Conservation (phyloP, 805 yeast species). For the Lachancea fermentati region DNA sequence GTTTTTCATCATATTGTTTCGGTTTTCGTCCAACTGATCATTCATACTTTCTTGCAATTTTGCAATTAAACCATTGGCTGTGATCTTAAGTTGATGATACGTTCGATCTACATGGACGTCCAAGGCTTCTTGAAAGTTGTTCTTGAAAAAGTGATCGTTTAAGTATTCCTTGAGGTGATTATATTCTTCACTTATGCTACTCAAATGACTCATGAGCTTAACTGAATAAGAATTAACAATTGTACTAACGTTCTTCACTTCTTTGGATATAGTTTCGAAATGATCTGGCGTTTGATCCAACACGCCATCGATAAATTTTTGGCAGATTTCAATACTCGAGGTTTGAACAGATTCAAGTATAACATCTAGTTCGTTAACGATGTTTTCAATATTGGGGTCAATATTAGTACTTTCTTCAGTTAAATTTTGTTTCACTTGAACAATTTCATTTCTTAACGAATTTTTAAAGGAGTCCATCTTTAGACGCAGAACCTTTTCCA, state of each 20-base stretch:
- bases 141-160: slow-evolving; percentile 27
- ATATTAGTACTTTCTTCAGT: slow-evolving; percentile 11
- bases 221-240: slow-evolving; percentile 17
- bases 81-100: slow-evolving; percentile 19
- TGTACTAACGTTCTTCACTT: slow-evolving; percentile 16
- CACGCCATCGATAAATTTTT: slow-evolving; percentile 21
- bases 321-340: slow-evolving; percentile 20
- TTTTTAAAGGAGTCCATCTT: slow-evolving; percentile 17
- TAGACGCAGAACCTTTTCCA: slow-evolving; percentile 21
- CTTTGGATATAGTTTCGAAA: slow-evolving; percentile 16
- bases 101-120: slow-evolving; percentile 22
- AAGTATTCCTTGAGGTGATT: slow-evolving; percentile 29
- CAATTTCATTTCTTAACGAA: slow-evolving; percentile 15
- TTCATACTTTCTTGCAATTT: slow-evolving; percentile 21
- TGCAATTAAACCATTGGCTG: slow-evolving; percentile 20
- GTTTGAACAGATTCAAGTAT: slow-evolving; percentile 15
- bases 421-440: slow-evolving; percentile 11
- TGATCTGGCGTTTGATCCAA: slow-evolving; percentile 21
- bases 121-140: slow-evolving; percentile 23
- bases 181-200: slow-evolving; percentile 30
- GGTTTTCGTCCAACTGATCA: slow-evolving; percentile 21
- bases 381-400: slow-evolving; percentile 14
- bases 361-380: slow-evolving; percentile 17
- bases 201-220: slow-evolving; percentile 23
- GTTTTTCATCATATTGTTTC: slow-evolving; percentile 21